These are phyloP conservation scores for Dactylellina cionopaga DNA, from an alignment of 2,329 filamentous ascomycete species.

Conservation along the genomic window DNA sequence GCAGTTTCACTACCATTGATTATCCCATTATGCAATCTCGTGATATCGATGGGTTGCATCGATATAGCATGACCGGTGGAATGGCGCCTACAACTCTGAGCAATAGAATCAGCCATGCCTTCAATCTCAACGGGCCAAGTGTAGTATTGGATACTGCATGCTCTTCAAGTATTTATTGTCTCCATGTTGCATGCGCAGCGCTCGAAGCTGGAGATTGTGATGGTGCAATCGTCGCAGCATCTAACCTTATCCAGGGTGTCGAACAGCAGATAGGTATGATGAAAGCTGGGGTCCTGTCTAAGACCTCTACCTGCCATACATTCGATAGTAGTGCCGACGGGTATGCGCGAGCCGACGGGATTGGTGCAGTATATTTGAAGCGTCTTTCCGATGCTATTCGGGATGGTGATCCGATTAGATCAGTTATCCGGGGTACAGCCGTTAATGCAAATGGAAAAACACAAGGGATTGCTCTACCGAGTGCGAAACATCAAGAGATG, in stretches of 20 bases:
- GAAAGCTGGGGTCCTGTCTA: no score
- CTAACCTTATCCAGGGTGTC: constrained; percentile 63
- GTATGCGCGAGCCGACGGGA: constrained; percentile 73
- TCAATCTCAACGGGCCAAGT: constrained; percentile 68
- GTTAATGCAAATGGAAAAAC: constrained; percentile 70
- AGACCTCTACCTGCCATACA: neutral
- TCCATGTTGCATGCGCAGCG: constrained; percentile 67
- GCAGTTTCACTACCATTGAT: constrained; percentile 10
- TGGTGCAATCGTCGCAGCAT: constrained; percentile 60
- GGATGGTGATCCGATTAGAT: constrained; percentile 69
- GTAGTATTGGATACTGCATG: constrained; percentile 69
- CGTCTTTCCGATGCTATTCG: constrained; percentile 68
- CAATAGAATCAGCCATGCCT: constrained; percentile 65
- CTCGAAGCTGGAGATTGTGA: constrained; percentile 61
- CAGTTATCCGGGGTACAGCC: constrained; percentile 67
- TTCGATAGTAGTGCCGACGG: constrained; percentile 62
- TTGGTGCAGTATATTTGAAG: constrained; percentile 69
- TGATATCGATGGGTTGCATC: constrained; percentile 59
- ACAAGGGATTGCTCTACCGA: constrained; percentile 68
- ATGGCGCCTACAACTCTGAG: constrained; percentile 63
- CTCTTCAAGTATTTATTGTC: constrained; percentile 66
- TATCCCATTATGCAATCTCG: constrained; percentile 46
- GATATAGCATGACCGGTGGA: constrained; percentile 59
- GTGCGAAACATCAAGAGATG: constrained; percentile 61
- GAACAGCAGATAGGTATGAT: constrained; percentile 64